phyloP scores from a whole-genome alignment of 2,329 filamentous ascomycete genomes.

The Claviceps humidiphila region DNA sequence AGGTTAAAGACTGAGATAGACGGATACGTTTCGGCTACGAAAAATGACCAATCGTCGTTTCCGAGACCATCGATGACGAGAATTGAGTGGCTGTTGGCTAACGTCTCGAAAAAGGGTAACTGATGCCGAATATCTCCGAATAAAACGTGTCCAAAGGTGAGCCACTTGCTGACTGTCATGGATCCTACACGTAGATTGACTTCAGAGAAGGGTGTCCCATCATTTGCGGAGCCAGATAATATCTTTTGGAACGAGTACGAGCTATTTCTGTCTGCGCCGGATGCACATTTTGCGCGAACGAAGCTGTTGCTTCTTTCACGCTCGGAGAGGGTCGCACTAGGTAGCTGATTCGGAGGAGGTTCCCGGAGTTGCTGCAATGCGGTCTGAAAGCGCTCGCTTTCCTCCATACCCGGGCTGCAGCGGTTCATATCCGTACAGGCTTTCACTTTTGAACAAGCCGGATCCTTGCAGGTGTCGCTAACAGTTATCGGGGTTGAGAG shows the following conservation, averaged over 20 bases:
- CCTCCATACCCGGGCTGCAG: constrained; percentile 40
- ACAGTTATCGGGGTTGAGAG: constrained; percentile 37
- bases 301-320: background rate
- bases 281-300: background rate
- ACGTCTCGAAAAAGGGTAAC: constrained; percentile 32
- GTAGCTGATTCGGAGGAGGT: constrained; percentile 19
- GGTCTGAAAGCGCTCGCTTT: constrained; percentile 31
- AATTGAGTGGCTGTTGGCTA: constrained; percentile 42
- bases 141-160: constrained; percentile 70
- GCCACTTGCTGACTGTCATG: constrained; percentile 78
- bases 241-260: constrained; percentile 21
- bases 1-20: constrained; percentile 66
- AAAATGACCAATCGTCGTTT: constrained; percentile 76
- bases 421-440: constrained; percentile 33
- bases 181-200: constrained; percentile 69
- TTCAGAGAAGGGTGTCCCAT: constrained; percentile 51
- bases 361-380: constrained; percentile 29
- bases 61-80: constrained; percentile 72
- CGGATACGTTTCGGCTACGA: constrained; percentile 68
- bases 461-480: constrained; percentile 18
- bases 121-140: constrained; percentile 70
- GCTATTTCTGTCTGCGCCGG: constrained; percentile 17
- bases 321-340: background rate
- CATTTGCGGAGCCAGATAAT: constrained; percentile 34
- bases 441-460: constrained; percentile 16